Base-by-base conservation (phyloP, 2,329 filamentous ascomycete species). In the Byssochlamys sp. region DNA sequence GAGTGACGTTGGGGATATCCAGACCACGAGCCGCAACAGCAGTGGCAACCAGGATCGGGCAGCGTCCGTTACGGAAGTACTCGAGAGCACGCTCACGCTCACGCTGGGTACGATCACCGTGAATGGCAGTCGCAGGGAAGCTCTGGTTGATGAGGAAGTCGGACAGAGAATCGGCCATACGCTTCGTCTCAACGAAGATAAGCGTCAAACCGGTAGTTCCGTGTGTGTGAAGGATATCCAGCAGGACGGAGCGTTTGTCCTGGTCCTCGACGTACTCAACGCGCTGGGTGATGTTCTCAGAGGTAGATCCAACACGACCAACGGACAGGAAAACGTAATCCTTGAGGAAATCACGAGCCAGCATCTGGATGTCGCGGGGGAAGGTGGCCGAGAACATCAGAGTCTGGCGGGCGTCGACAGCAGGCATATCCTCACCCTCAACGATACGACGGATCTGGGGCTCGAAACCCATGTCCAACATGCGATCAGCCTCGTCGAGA, bases 391-490 rank as follows among this genome's bases (percentile, higher is more conserved):
- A 99, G 76, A 99, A 99, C 94, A 99, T 99, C 81, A 99, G 92
- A 57, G 94, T 99, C 79, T 99, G 94, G 71, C 94, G 91, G 67
- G 83, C 80, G 64, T 85, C 79, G 60, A 92, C 89, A 55, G 77
- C 76, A 58, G 94, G 94, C 94, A 99, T 99, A 69, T 99, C 94
- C 79, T 97, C 94, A 60, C 91, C 91, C 78, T 97, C 92, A 52
- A 99, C 94, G 70, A 99, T 97, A 69, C 92, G 89, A 71, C 94
- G 91, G 73, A 99, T 99, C 80, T 99, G 94, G 70, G 94, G 94
- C 82, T 99, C 94, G 83, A 99, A 99, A 94, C 94, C 94, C 94
- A 99, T 99, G 84, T 99, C 94, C 83, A 99, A 83, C 94, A 99
- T 99, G 75, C 94, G 94, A 81, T 99, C 94, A 76, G 94, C 94